Evolutionary conservation across 768 basidiomycete genomes (phyloP), one percentile per base, ranked within the genome.

Genomic region (Exsudoporus frostii): DNA sequence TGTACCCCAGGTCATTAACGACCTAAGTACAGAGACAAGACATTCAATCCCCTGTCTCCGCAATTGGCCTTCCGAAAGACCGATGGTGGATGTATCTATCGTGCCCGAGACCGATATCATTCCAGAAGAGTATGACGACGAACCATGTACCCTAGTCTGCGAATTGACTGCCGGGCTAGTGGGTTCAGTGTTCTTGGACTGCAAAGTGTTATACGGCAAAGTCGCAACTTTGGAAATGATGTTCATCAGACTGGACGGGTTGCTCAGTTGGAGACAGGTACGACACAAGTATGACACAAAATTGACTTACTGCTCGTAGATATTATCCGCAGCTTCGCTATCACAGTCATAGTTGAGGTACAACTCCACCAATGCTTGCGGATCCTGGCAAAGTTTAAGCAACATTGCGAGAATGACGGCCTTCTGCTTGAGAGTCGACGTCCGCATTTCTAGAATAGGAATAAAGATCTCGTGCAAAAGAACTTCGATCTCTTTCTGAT

Each of bases 331-430:
- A 5, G 96, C 92, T 54, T 92, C 88, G 54, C 92, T 83, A 65
- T 99, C 97, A 67, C 97, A 99, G 66, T 99, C 97, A 66, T 99
- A 99, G 70, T 99, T 99, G 68, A 99, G 85, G 73, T 98, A 99
- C 52, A 98, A 85, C 70, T 99, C 97, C 29, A 99, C 97, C 19
- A 99, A 77, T 9, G 96, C 94, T 69, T 98, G 97, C 2, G 97
- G 94, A 65, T 98, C 97, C 68, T 96, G 91, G 64, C 91, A 95
- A 15, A 99, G 74, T 38, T 90, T 83, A 17, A 83, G 83, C 29
- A 96, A 69, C 87, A 97, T 95, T 37, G 83, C 86, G 47, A 98
- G 77, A 48, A 98, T 91, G 45, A 92, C 84, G 4, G 88, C 88
- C 73, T 99, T 98, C 69, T 98, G 97, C 65, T 92, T 92, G 45